These are phyloP conservation scores for Paulownia fortunei DNA, from an alignment of 257 asterid species.

Conservation along the genomic window DNA sequence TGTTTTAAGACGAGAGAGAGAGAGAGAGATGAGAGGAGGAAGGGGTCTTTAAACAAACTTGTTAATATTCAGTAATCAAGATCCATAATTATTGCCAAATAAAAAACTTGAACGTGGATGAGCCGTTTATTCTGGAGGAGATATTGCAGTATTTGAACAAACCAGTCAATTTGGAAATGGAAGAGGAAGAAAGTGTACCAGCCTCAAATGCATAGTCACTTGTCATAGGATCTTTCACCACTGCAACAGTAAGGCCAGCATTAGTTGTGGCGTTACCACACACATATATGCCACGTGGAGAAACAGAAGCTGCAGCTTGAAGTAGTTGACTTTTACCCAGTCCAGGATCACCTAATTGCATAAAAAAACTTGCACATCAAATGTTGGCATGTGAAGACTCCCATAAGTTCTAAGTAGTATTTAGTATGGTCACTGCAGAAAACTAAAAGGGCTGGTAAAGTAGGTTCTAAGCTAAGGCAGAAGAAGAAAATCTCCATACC, in stretches of 20 bases:
- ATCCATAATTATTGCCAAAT: constrained; percentile 16
- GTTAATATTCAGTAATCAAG: neutral
- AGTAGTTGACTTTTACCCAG: constrained; percentile 98
- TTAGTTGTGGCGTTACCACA: constrained; percentile 98
- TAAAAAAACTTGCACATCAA: constrained; percentile 29
- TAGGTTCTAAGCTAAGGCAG: constrained; percentile 20
- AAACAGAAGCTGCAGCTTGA: constrained; percentile 96
- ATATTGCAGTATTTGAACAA: constrained; percentile 14
- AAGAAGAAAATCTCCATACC: constrained; percentile 56
- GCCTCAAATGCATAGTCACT: constrained; percentile 99
- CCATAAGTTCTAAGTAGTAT: constrained; percentile 21
- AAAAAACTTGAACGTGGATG: neutral
- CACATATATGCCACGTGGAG: constrained; percentile 97
- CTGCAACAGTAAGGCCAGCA: constrained; percentile 98
- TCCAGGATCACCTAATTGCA: constrained; percentile 89
- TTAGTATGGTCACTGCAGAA: constrained; percentile 22
- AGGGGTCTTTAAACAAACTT: neutral
- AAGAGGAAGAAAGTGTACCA: constrained; percentile 55
- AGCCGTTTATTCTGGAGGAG: neutral
- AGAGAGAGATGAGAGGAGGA: neutral
- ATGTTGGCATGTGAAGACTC: constrained; percentile 27
- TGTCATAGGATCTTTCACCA: constrained; percentile 91
- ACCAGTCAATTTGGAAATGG: constrained; percentile 21
- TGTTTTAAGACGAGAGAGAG: constrained; percentile 3
- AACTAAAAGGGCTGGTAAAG: constrained; percentile 10